Conservation (phyloP, 768 basidiomycete species). For the Lentinula sp. region DNA sequence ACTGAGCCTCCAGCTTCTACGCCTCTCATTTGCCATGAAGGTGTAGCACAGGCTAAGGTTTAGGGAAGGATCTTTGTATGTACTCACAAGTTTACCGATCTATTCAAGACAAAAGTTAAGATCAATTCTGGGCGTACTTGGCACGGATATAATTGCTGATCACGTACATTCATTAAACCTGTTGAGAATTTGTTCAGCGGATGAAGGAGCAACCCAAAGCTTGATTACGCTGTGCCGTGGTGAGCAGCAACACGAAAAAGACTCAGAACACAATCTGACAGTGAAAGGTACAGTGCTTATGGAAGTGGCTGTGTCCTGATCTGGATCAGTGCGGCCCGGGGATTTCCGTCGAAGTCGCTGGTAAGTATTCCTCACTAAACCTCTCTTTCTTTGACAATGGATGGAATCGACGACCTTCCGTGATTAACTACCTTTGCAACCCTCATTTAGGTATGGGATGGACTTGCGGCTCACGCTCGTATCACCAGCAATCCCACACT, state of each 20-base stretch:
- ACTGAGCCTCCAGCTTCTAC: conserved; percentile 2
- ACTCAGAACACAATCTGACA: not conserved
- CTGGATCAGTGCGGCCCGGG: not conserved
- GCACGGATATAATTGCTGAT: not conserved
- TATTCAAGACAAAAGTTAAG: not conserved
- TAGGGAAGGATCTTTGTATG: not conserved
- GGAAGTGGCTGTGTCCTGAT: not conserved
- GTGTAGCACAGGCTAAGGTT: not conserved
- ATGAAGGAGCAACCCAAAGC: not conserved
- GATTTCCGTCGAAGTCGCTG: not conserved
- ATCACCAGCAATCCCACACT: too few species aligned
- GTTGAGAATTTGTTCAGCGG: not conserved
- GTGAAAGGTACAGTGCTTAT: not conserved
- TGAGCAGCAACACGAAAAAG: not conserved
- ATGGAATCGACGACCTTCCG: too few species aligned
- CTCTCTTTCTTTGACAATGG: too few species aligned
- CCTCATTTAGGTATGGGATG: too few species aligned
- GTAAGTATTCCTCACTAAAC: too few species aligned
- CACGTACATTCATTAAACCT: conserved; percentile 2
- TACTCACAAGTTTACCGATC: conserved; percentile 1
- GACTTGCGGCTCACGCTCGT: too few species aligned
- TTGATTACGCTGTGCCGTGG: not conserved
- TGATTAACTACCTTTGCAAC: too few species aligned
- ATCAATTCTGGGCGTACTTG: not conserved
- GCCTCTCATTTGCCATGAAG: not conserved